These are phyloP conservation scores for Albugo laibachii DNA, from an alignment of 352 stramenopile genomes.

Conservation along the genomic window DNA sequence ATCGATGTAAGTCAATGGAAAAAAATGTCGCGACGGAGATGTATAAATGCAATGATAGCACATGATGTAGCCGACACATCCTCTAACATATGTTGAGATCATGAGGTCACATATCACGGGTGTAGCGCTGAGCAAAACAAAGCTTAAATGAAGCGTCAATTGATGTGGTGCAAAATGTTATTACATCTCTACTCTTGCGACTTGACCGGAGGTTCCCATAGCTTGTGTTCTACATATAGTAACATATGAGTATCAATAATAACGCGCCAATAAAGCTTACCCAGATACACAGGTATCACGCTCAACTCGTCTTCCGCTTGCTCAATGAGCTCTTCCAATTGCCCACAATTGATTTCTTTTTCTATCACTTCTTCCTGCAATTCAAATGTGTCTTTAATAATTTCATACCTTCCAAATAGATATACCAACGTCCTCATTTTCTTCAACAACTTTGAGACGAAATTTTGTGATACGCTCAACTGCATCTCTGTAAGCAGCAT, in stretches of 20 bases:
- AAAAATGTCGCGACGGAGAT: no score
- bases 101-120: no score
- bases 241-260: constrained; percentile 3
- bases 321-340: constrained; percentile 77
- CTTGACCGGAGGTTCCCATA: constrained; percentile 61
- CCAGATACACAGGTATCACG: constrained; percentile 70
- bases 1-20: no score
- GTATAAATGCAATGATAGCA: no score
- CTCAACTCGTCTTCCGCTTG: constrained; percentile 73
- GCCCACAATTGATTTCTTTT: constrained; percentile 70
- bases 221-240: constrained; percentile 39
- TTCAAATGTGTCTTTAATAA: not conserved
- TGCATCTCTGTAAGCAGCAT: constrained; percentile 49
- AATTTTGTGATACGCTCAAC: constrained; percentile 77
- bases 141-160: no score
- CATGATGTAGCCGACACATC: no score
- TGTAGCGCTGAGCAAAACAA: no score
- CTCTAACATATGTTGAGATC: no score
- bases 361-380: constrained; percentile 59
- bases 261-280: constrained; percentile 14
- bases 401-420: not conserved
- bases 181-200: constrained; percentile 10
- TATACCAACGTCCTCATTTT: constrained; percentile 41
- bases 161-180: no score
- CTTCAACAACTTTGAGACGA: constrained; percentile 50